Conservation (phyloP, 495 filamentous ascomycete genomes). For the Tuber melanosporum region DNA sequence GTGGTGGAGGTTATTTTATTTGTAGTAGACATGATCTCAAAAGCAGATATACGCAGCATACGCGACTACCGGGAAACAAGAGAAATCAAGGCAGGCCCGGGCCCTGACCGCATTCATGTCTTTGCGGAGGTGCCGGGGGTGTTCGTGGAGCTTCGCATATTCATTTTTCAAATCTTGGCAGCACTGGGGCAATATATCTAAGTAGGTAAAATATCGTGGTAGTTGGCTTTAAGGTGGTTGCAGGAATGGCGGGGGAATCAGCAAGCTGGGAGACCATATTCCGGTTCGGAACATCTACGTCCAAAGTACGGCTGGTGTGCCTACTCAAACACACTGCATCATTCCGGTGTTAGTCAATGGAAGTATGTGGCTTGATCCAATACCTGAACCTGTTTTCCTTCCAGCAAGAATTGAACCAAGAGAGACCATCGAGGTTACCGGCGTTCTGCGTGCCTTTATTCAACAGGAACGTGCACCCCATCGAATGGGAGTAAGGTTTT, state of each 20-base stretch:
- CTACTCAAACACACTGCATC: constrained; percentile 16
- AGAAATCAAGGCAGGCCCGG: constrained; percentile 39
- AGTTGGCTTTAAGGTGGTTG: constrained; percentile 44
- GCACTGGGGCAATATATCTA: constrained; percentile 41
- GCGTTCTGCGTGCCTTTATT: too few relatives aligned
- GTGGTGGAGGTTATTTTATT: constrained; percentile 18
- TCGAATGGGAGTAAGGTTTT: too few relatives aligned
- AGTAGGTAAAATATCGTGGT: constrained; percentile 43
- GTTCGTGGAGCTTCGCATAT: constrained; percentile 33
- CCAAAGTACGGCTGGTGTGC: constrained; percentile 43
- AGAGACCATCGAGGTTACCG: too few relatives aligned
- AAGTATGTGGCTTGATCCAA: constrained; percentile 16
- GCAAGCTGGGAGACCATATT: constrained; percentile 48
- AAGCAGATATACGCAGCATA: constrained; percentile 13
- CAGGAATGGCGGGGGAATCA: constrained; percentile 47
- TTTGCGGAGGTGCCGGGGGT: constrained; percentile 36
- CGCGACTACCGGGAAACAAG: constrained; percentile 9
- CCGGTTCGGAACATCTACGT: constrained; percentile 45
- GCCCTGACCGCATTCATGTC: constrained; percentile 15
- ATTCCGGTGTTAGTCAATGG: constrained; percentile 15
- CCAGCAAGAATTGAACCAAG: not conserved
- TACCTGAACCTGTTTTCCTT: constrained; percentile 21
- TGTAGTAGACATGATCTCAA: constrained; percentile 18
- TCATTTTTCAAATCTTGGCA: constrained; percentile 34
- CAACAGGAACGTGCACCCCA: too few relatives aligned